Evolutionary conservation across 2,329 filamentous ascomycete genomes (phyloP).

Genomic region (Ceratocystis cubensis): DNA sequence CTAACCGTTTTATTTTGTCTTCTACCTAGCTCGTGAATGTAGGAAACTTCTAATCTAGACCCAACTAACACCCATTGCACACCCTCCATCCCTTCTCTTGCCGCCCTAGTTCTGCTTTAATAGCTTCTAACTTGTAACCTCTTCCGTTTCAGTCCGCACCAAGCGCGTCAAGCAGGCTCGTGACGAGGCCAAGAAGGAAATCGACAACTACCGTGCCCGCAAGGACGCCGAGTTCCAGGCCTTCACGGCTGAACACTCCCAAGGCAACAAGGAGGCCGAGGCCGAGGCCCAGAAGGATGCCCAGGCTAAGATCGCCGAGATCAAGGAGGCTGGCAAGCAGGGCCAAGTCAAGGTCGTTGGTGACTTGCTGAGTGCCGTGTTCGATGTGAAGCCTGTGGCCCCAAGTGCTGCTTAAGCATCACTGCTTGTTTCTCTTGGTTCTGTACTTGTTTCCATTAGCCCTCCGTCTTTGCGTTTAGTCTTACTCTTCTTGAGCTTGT

Average conservation of each 20-base stretch:
- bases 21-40: conserved; percentile 69
- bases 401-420: conserved; percentile 25
- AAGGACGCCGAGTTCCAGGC: conserved; percentile 94
- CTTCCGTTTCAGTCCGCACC: conserved; percentile 48
- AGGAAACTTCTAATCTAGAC: conserved; percentile 29
- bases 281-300: conserved; percentile 67
- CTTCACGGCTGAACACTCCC: conserved; percentile 88
- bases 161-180: conserved; percentile 96
- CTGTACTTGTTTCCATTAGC: conserved; percentile 4
- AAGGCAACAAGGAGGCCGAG: conserved; percentile 72
- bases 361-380: conserved; percentile 73
- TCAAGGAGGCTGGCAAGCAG: conserved; percentile 67
- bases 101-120: neutral
- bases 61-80: neutral
- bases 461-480: conserved; percentile 12
- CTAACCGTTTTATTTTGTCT: neutral
- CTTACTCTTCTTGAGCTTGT: conserved; percentile 13
- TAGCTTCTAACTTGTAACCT: neutral
- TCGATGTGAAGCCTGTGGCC: conserved; percentile 62
- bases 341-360: conserved; percentile 67
- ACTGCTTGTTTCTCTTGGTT: conserved; percentile 1
- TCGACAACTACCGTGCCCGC: conserved; percentile 75
- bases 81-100: neutral
- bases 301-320: conserved; percentile 69
- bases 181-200: conserved; percentile 94